Evolutionary conservation across 129 eudicot species (phyloP).

Genomic region (Silybum marianum): DNA sequence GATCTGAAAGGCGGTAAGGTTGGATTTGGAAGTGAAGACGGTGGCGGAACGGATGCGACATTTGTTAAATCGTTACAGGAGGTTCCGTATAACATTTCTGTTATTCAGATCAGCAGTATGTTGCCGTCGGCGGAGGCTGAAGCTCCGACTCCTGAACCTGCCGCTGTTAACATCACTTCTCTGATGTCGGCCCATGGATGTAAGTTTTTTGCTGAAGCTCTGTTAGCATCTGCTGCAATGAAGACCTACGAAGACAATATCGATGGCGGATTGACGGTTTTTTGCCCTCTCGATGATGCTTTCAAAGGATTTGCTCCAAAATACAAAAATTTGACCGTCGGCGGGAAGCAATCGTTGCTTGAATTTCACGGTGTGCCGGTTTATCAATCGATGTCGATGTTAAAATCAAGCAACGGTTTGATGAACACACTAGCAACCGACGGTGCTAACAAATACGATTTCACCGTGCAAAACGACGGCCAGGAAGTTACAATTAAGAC

Average conservation of each 20-base stretch:
- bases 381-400: conserved; percentile 59
- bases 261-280: conserved; percentile 72
- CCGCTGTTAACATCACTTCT: conserved; percentile 51
- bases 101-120: conserved; percentile 68
- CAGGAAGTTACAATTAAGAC: conserved; percentile 68
- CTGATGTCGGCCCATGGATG: conserved; percentile 89
- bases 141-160: conserved; percentile 87
- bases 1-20: conserved; percentile 91
- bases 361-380: conserved; percentile 79
- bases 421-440: conserved; percentile 92
- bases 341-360: conserved; percentile 62
- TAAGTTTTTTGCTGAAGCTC: conserved; percentile 71
- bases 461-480: conserved; percentile 84
- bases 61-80: conserved; percentile 74
- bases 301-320: conserved; percentile 65
- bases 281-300: conserved; percentile 80
- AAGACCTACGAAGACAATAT: conserved; percentile 48
- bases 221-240: conserved; percentile 58
- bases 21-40: conserved; percentile 68
- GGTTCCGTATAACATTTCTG: conserved; percentile 74
- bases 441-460: conserved; percentile 64
- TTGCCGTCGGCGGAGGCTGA: conserved; percentile 68
- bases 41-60: conserved; percentile 36
- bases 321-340: conserved; percentile 61
- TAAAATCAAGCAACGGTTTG: conserved; percentile 70